Percentiles rank a stretch among this genome's conserved stretches.
Evolutionary conservation across 495 filamentous ascomycete genomes (phyloP).

Genomic region (Penicillium mononematosum): DNA sequence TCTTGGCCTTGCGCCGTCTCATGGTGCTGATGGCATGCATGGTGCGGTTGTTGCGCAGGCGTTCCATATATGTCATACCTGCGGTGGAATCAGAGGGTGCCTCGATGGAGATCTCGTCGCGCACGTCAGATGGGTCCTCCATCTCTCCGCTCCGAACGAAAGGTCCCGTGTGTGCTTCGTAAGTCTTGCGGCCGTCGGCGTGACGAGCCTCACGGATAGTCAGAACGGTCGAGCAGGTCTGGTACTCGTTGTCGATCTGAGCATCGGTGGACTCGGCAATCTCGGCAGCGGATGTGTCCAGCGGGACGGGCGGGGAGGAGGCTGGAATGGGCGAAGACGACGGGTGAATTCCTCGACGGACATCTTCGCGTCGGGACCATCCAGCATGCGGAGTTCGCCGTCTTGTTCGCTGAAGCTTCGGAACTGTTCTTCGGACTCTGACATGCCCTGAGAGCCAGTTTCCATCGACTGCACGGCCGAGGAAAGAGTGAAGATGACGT

Average conservation of each 20-base stretch:
- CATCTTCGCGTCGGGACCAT: conserved; percentile 37
- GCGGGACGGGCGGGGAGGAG: conserved; percentile 72
- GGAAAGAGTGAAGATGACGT: conserved; percentile 78
- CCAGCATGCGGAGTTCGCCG: conserved; percentile 51
- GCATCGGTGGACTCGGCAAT: conserved; percentile 23
- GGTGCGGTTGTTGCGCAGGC: conserved; percentile 36
- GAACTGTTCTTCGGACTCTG: conserved; percentile 49
- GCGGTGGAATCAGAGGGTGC: conserved; percentile 28
- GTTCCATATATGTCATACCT: conserved; percentile 44
- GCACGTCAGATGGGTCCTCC: conserved; percentile 35
- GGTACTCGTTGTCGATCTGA: conserved; percentile 40
- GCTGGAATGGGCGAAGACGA: conserved; percentile 71
- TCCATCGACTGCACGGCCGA: conserved; percentile 68
- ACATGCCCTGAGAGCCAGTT: conserved; percentile 46
- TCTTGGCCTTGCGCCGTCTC: conserved; percentile 86
- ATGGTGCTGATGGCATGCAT: conserved; percentile 77
- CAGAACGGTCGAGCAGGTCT: conserved; percentile 72
- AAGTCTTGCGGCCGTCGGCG: conserved; percentile 64
- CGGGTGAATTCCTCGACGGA: conserved; percentile 53
- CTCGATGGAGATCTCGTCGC: conserved; percentile 34
- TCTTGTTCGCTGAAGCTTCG: conserved; percentile 48
- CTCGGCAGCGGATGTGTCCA: conserved; percentile 30
- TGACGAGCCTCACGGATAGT: conserved; percentile 77
- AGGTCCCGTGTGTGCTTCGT: conserved; percentile 49
- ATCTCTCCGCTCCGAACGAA: conserved; percentile 37